Evolutionary conservation across 805 yeast genomes (phyloP).

Genomic region (Sugiyamaella smithiae): DNA sequence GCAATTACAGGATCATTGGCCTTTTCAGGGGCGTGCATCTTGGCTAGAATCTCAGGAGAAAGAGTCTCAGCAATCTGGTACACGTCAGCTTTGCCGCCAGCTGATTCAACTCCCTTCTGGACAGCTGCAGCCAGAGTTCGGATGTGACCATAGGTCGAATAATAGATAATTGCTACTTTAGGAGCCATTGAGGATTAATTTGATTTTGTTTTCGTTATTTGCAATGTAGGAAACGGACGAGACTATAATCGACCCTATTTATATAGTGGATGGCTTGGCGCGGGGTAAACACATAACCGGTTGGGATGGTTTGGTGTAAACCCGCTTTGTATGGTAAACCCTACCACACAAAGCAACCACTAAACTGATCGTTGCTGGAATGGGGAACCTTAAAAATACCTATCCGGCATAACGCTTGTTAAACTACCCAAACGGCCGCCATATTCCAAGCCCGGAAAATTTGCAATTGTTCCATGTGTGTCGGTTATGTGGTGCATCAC

Average conservation of each 20-base stretch:
- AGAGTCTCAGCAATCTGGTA: conserved; percentile 82
- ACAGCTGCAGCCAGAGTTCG: conserved; percentile 65
- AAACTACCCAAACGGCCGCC: too few species aligned
- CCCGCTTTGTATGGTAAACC: too few species aligned
- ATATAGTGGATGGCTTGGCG: background rate
- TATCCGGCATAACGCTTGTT: too few species aligned
- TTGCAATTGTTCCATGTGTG: too few species aligned
- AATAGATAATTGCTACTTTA: conserved; percentile 71
- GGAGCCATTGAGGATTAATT: conserved; percentile 34
- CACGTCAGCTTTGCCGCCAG: conserved; percentile 68
- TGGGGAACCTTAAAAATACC: too few species aligned
- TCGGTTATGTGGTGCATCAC: too few species aligned
- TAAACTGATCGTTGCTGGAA: too few species aligned
- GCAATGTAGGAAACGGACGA: background rate
- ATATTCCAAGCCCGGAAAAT: too few species aligned
- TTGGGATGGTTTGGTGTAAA: too few species aligned
- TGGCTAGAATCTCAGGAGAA: conserved; percentile 54
- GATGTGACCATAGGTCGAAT: conserved; percentile 80
- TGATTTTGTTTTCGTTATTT: too few species aligned
- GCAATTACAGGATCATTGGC: conserved; percentile 49
- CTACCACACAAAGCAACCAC: too few species aligned
- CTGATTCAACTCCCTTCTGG: conserved; percentile 63
- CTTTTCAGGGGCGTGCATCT: conserved; percentile 61
- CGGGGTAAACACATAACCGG: too few species aligned
- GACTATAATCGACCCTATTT: background rate